Evolutionary conservation across 495 filamentous ascomycete genomes (phyloP), one percentile per base, ranked within the genome.

Genomic region (Penicillium salamii): DNA sequence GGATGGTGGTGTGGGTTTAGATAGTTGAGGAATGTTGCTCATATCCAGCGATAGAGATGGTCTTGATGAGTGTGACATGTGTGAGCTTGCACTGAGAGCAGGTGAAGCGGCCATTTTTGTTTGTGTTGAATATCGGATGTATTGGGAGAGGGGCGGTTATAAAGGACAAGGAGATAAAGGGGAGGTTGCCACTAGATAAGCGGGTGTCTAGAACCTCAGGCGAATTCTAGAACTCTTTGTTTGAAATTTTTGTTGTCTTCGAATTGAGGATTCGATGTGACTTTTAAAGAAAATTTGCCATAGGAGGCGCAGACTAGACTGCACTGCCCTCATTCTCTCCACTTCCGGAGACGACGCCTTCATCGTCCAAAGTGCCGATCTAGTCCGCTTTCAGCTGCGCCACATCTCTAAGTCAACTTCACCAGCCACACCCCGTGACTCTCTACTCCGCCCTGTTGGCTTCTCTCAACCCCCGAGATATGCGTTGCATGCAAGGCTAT

Each of bases 41-140:
- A 98, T 78, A 66, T 97, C 92, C 48, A 98, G 77, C 4, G 84
- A 85, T 44, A 93, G 80, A n/a, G 77, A 76, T 33, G 81, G 76
- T 42, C 62, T 68, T 35, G 72, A 53, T 20, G 58, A 55, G 8
- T 53, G 53, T 2, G 59, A 59, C 24, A 52, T 50, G 40, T 62
- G 38, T 3, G 62, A 65, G 46, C 37, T 49, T 9, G 63, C 60
- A 21, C 29, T 32, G 7, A 65, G 55, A 2, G 67, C 61, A 24
- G 40, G 43, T 45, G 53, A 58, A 54, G 50, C 48, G n/a, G 58
- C 43, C 65, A 68, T 68, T 42, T 4, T 31, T 52, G 47, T 20
- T 20, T 47, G 7, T 36, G n/a, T 12, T n/a, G 15, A 17, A 17
- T 40, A 28, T 48, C 32, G 17, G 28, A 19, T 14, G 13, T 24